Evolutionary conservation across 2,329 filamentous ascomycete species (phyloP).

Genomic region (Zymoseptoria passerinii): DNA sequence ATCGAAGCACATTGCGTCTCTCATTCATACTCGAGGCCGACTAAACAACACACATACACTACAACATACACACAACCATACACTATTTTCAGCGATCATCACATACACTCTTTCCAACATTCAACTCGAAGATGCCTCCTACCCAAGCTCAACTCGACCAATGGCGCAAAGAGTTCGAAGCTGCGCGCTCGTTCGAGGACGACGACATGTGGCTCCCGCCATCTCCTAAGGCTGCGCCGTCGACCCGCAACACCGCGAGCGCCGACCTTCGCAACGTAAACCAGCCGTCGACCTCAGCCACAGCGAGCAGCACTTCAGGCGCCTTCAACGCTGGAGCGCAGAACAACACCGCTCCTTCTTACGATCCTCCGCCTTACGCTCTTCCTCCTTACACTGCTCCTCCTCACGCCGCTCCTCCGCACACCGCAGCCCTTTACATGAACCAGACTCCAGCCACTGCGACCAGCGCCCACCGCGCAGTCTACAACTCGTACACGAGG

Average conservation of each 20-base stretch:
- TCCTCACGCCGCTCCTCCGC: no score
- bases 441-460: neutral
- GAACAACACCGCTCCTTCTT: neutral
- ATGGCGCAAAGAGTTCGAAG: conserved; percentile 8
- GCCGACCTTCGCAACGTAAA: neutral
- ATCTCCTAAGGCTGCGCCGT: neutral
- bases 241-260: neutral
- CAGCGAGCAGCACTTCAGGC: neutral
- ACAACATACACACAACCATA: no score
- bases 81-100: neutral
- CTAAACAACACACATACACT: neutral
- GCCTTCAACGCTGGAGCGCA: no score
- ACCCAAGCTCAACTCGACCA: conserved; percentile 2
- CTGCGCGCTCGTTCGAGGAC: conserved; percentile 8
- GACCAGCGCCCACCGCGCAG: neutral
- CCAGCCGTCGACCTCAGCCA: neutral
- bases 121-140: neutral
- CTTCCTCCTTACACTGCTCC: no score
- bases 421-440: no score
- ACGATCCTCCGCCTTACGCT: no score
- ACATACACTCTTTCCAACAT: neutral
- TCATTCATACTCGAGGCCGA: neutral
- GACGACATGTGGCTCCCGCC: neutral
- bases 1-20: neutral
- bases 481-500: neutral